Conservation (phyloP, 345 rosid genomes). For the Lumnitzera racemosa region DNA sequence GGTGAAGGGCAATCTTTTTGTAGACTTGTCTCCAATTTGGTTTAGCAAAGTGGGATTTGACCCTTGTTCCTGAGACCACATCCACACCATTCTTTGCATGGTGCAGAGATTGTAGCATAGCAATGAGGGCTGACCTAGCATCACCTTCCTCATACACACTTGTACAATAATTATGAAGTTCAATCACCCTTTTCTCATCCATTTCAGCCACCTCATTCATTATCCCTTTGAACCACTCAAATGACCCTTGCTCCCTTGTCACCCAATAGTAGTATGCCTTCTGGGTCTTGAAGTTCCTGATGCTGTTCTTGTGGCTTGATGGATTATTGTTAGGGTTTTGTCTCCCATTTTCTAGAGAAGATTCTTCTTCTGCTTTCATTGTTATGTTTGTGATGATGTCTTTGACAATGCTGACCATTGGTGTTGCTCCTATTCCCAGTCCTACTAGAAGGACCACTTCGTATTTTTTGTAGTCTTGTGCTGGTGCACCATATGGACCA, state of each 20-base stretch:
- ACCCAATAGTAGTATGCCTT: slow-evolving; percentile 96
- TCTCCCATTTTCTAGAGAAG: slow-evolving; percentile 13
- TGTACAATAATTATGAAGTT: slow-evolving; percentile 82
- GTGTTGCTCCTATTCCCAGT: slow-evolving; percentile 89
- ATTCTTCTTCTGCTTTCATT: slow-evolving; percentile 13
- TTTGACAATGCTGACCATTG: slow-evolving; percentile 85
- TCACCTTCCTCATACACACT: slow-evolving; percentile 96
- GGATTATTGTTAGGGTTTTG: background rate
- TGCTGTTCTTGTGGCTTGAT: slow-evolving; percentile 1
- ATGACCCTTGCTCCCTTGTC: slow-evolving; percentile 87
- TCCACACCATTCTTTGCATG: slow-evolving; percentile 88
- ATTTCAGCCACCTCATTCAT: slow-evolving; percentile 85
- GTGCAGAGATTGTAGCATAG: slow-evolving; percentile 80
- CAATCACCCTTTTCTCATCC: slow-evolving; percentile 63
- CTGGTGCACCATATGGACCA: slow-evolving; percentile 90
- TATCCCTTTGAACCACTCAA: slow-evolving; percentile 91
- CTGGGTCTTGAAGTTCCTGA: slow-evolving; percentile 39
- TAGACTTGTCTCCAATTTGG: slow-evolving; percentile 91
- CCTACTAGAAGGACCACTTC: slow-evolving; percentile 83
- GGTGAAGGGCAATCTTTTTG: slow-evolving; percentile 59
- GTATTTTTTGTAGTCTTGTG: slow-evolving; percentile 89
- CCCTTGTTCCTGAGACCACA: slow-evolving; percentile 79
- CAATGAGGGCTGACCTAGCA: slow-evolving; percentile 75
- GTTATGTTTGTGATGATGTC: slow-evolving; percentile 84
- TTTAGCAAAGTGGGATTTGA: slow-evolving; percentile 79